Percentiles rank a stretch among this genome's conserved stretches.
These are phyloP conservation scores for Cryptosporidium meleagridis DNA, from an alignment of 169 alveolate species.

Conservation along the genomic window DNA sequence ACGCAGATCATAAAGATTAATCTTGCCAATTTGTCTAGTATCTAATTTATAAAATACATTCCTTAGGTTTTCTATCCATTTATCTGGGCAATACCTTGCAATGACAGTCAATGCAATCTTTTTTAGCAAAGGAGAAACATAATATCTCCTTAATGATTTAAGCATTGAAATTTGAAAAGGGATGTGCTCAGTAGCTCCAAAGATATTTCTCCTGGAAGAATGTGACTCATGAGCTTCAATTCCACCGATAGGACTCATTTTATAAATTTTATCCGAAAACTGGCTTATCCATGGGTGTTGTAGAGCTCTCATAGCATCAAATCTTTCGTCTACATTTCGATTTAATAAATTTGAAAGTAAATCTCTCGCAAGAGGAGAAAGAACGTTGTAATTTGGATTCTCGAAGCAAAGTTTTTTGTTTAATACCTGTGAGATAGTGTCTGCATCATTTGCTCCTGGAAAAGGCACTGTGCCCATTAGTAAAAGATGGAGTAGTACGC, in stretches of 20 bases:
- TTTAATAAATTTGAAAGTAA: slow-evolving; percentile 75
- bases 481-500: slow-evolving; percentile 80
- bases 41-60: slow-evolving; percentile 54
- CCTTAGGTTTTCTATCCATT: slow-evolving; percentile 56
- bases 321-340: slow-evolving; percentile 44
- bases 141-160: slow-evolving; percentile 50
- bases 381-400: slow-evolving; percentile 9
- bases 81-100: slow-evolving; percentile 71
- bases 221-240: neutral
- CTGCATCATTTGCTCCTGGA: slow-evolving; percentile 76
- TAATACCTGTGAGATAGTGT: slow-evolving; percentile 59
- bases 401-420: slow-evolving; percentile 39
- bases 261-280: neutral
- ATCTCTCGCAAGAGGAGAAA: slow-evolving; percentile 76
- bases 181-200: neutral
- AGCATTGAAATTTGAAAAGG: slow-evolving; percentile 16
- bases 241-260: neutral
- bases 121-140: slow-evolving; percentile 46
- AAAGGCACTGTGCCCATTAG: slow-evolving; percentile 83
- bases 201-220: neutral
- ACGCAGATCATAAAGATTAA: slow-evolving; percentile 37
- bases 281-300: slow-evolving; percentile 76
- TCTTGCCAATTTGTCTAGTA: slow-evolving; percentile 42
- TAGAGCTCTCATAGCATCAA: slow-evolving; percentile 65
- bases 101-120: slow-evolving; percentile 57